phyloP scores from a whole-genome alignment of 129 eudicot species.

The Pulicaria dysenterica region DNA sequence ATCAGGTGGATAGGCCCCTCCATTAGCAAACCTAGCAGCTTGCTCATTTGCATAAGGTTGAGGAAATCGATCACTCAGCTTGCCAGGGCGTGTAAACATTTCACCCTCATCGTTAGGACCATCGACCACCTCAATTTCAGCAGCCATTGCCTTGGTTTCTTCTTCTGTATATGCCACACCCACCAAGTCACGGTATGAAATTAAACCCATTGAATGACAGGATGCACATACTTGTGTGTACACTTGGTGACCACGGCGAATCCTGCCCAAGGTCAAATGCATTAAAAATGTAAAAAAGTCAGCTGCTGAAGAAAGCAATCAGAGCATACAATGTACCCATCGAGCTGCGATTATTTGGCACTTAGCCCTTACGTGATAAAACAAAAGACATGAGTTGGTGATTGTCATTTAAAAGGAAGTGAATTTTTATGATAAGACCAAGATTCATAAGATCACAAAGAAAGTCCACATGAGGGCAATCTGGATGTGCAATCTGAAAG shows the following conservation, averaged over 20 bases:
- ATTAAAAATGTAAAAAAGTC: constrained; percentile 14
- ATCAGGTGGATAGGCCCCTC: constrained; percentile 97
- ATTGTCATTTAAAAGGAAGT: constrained; percentile 13
- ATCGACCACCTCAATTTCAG: constrained; percentile 94
- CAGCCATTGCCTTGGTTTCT: constrained; percentile 95
- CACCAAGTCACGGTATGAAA: constrained; percentile 88
- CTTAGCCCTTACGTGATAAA: background rate
- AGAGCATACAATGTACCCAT: background rate
- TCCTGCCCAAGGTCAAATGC: constrained; percentile 47
- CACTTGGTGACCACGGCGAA: constrained; percentile 97
- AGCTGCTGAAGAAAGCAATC: background rate
- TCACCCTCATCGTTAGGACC: constrained; percentile 98
- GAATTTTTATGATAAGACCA: background rate
- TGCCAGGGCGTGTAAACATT: constrained; percentile 93
- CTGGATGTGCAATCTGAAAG: no score
- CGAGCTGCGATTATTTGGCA: background rate
- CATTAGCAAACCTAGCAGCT: constrained; percentile 96
- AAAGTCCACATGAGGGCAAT: no score
- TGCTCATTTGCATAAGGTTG: constrained; percentile 82
- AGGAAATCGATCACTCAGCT: constrained; percentile 86
- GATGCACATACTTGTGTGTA: constrained; percentile 94
- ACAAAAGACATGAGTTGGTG: background rate
- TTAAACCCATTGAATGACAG: constrained; percentile 86
- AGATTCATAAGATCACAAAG: no score
- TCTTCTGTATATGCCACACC: constrained; percentile 98